A percentile compares a stretch with the other conserved stretches of the same genome.
Conservation (phyloP, 148 eudicot species). For the Dysphania ambrosioides region DNA sequence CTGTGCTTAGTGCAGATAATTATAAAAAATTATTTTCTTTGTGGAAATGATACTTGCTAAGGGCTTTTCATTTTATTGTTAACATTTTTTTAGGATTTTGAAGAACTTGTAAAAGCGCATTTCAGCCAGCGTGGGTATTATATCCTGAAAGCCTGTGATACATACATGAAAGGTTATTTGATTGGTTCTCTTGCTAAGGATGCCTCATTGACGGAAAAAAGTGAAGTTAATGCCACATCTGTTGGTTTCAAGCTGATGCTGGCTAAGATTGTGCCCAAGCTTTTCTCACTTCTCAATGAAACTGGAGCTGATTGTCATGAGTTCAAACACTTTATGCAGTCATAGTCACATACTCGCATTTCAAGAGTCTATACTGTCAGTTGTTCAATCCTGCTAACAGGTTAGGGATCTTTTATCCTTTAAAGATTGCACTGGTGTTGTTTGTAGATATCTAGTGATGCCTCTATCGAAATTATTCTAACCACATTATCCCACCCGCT, state of each 20-base stretch:
- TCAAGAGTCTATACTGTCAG: neutral
- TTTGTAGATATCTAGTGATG: neutral
- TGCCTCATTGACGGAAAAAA: constrained; percentile 57
- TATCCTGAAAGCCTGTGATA: constrained; percentile 91
- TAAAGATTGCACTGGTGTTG: neutral
- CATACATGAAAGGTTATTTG: constrained; percentile 88
- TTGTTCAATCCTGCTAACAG: constrained; percentile 16
- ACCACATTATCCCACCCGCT: neutral
- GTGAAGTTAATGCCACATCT: constrained; percentile 66
- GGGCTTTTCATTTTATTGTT: constrained; percentile 5
- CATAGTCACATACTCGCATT: constrained; percentile 31
- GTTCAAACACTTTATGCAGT: constrained; percentile 59
- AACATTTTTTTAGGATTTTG: constrained; percentile 64
- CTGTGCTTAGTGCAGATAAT: too few species aligned
- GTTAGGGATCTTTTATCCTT: constrained; percentile 12
- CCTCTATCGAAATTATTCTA: neutral
- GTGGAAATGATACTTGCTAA: neutral
- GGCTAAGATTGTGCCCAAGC: constrained; percentile 78
- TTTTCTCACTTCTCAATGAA: constrained; percentile 48
- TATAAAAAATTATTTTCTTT: neutral
- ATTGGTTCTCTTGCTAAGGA: constrained; percentile 82
- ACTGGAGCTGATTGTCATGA: constrained; percentile 75
- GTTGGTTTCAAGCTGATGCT: constrained; percentile 96
- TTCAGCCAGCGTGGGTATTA: constrained; percentile 73
- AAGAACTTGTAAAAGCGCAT: constrained; percentile 66